Evolutionary conservation across 1,284 basidiomycete species (phyloP), one percentile per base, ranked within the genome.

Genomic region (Lignosus rhinocerotis): DNA sequence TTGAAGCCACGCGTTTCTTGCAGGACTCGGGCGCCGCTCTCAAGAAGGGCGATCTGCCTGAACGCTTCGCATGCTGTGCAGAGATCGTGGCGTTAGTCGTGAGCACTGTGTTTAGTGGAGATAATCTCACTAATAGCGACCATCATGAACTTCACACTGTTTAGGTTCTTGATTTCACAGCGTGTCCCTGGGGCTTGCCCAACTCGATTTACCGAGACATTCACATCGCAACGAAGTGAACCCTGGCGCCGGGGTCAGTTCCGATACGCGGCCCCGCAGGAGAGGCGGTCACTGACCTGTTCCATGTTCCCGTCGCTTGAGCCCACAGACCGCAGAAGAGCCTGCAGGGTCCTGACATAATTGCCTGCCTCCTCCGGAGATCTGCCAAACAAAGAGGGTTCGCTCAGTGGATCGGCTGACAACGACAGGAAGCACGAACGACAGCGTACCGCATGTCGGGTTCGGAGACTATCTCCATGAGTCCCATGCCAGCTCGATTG

Each of bases 241-340:
- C 95, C 95, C 94, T 96, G 53, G 55, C 10, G 8, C 16, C 39
- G n/a, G 48, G 11, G 21, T 21, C 30, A 51, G 44, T 25, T 25
- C 36, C 42, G 6, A 34, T 45, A 36, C 19, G 31, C 12, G 30
- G 53, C 7, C 38, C 45, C 16, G 31, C 16, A 12, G 17, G 21
- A 33, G 32, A 34, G 19, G 46, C 25, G n/a, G 31, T 32, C 19
- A 30, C 50, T 8, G 50, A 93, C 95, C 73, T 95, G 88, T 67
- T 99, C 96, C 97, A 99, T 98, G 70, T 97, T 97, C 0, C 94
- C 96, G 70, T 97, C 94, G 51, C 93, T 94, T 0, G 93, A 88
- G 0, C 93, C 94, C 5, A 97, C 80, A 9, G 91, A 81, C 7
- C 96, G 84, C 14, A 99, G 76, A 17, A 97, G 70, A 1, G 87